These are phyloP conservation scores for Moricandia moricandioides DNA, from an alignment of 345 rosid genomes.

Conservation along the genomic window DNA sequence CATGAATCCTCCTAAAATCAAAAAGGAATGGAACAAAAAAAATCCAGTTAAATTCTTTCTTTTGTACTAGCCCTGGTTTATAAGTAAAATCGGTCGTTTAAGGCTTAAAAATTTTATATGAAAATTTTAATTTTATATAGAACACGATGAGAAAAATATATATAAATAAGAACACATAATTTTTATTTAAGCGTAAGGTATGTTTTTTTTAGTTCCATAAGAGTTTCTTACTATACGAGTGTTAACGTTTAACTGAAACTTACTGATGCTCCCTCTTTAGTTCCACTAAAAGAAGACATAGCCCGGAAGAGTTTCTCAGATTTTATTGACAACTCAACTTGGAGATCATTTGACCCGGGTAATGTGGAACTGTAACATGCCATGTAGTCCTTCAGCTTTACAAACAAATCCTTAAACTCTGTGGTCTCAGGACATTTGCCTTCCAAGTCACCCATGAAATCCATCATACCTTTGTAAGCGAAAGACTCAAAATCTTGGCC, in stretches of 20 bases:
- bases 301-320: constrained; percentile 7
- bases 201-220: too few relatives aligned
- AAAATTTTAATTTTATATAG: too few relatives aligned
- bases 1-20: constrained; percentile 1
- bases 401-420: constrained; percentile 22
- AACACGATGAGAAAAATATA: too few relatives aligned
- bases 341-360: background rate
- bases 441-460: constrained; percentile 3
- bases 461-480: constrained; percentile 13
- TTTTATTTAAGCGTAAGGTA: too few relatives aligned
- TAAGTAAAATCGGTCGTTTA: too few relatives aligned
- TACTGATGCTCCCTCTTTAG: constrained; percentile 13
- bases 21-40: background rate
- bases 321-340: background rate
- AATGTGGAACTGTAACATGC: background rate
- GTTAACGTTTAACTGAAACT: background rate
- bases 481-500: constrained; percentile 13
- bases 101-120: too few relatives aligned
- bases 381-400: constrained; percentile 20
- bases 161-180: too few relatives aligned
- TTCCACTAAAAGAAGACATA: constrained; percentile 1
- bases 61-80: too few relatives aligned
- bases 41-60: background rate
- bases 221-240: background rate
- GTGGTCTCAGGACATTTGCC: constrained; percentile 3